Conservation (phyloP, 2,329 filamentous ascomycete genomes). For the Claviceps maximensis region DNA sequence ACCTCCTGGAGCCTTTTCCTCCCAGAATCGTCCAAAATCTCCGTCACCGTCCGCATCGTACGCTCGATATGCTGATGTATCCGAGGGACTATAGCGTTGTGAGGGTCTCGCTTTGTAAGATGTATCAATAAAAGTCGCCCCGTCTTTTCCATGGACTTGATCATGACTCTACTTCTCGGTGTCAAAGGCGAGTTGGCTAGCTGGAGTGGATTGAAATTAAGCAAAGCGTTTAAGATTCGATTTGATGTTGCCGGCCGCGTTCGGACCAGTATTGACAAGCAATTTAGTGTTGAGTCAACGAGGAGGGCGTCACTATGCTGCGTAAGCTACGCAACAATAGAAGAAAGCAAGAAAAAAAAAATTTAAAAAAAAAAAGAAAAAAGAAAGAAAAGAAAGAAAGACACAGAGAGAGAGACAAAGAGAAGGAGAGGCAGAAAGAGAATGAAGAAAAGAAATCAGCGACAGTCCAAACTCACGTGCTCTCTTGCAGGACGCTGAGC, state of each 20-base stretch:
- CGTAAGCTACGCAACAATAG: conserved; percentile 6
- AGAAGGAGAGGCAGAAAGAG: neutral
- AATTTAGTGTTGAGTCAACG: conserved; percentile 85
- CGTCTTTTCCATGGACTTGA: conserved; percentile 92
- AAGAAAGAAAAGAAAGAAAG: neutral
- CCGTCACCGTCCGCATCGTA: conserved; percentile 62
- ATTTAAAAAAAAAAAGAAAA: neutral
- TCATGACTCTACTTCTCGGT: conserved; percentile 63
- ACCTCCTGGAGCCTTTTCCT: conserved; percentile 64
- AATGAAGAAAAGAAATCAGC: neutral
- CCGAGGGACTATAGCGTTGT: conserved; percentile 58
- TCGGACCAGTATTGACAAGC: conserved; percentile 69
- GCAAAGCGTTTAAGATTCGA: conserved; percentile 71
- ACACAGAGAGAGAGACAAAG: neutral
- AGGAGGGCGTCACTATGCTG: conserved; percentile 63
- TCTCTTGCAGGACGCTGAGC: conserved; percentile 72
- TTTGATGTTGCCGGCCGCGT: conserved; percentile 67
- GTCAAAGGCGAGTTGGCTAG: conserved; percentile 66
- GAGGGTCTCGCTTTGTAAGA: conserved; percentile 72
- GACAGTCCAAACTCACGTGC: conserved; percentile 45
- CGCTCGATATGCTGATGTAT: conserved; percentile 84
- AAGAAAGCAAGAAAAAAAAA: too few relatives aligned
- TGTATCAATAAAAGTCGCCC: conserved; percentile 73
- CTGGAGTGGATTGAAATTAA: conserved; percentile 86
- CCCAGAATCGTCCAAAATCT: conserved; percentile 64